phyloP scores from a whole-genome alignment of 2,329 filamentous ascomycete genomes.

The Colletotrichum spaethianum region DNA sequence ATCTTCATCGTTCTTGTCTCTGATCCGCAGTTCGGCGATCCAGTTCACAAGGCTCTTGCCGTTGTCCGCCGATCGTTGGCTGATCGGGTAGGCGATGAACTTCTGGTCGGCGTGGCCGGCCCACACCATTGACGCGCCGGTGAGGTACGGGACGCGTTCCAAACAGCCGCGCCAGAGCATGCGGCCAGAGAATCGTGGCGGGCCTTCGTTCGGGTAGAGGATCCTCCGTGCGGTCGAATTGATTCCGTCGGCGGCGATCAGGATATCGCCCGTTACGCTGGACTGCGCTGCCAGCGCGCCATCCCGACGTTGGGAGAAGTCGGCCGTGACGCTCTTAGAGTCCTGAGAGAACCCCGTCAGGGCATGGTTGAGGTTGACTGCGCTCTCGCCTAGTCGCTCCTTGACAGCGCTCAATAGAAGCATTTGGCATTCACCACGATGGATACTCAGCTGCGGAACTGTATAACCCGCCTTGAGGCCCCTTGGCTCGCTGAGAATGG shows the following conservation, averaged over 20 bases:
- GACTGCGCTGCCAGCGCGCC: slow-evolving; percentile 16
- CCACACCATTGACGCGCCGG: slow-evolving; percentile 33
- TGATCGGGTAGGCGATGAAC: slow-evolving; percentile 35
- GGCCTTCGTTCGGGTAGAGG: slow-evolving; percentile 24
- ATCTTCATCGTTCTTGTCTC: slow-evolving; percentile 18
- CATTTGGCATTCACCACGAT: slow-evolving; percentile 32
- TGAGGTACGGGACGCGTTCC: slow-evolving; percentile 26
- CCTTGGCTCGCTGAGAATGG: slow-evolving; percentile 25
- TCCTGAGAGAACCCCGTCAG: slow-evolving; percentile 25
- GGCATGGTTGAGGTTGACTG: slow-evolving; percentile 25
- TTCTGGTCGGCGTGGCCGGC: slow-evolving; percentile 35
- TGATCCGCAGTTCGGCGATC: slow-evolving; percentile 32
- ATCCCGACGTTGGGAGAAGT: slow-evolving; percentile 21
- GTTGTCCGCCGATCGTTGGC: slow-evolving; percentile 17
- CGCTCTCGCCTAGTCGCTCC: not conserved
- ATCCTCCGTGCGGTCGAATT: slow-evolving; percentile 28
- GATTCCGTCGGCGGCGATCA: slow-evolving; percentile 36
- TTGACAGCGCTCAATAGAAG: slow-evolving; percentile 31
- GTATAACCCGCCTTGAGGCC: slow-evolving; percentile 8
- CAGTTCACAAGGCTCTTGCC: slow-evolving; percentile 34
- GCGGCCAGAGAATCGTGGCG: slow-evolving; percentile 28
- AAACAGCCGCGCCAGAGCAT: slow-evolving; percentile 35
- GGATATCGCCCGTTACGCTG: slow-evolving; percentile 12
- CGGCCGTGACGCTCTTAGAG: not conserved
- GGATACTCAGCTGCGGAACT: slow-evolving; percentile 23